Base-by-base conservation (phyloP, 148 eudicot species). In the Cornus kousa region DNA sequence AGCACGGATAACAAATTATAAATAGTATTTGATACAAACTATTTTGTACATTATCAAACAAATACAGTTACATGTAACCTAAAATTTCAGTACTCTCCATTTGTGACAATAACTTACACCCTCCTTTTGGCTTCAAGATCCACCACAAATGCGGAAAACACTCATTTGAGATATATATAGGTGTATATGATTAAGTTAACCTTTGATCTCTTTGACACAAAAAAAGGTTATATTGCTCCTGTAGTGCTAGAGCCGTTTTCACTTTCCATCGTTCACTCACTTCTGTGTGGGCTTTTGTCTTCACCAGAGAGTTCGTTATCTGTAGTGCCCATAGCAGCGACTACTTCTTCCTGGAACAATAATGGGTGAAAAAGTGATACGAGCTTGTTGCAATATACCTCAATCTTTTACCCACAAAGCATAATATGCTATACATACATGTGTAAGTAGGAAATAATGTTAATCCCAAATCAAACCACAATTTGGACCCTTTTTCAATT, bases 271-370 rank as follows among this genome's bases (percentile, higher is more conserved):
- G 0, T 24, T 76, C 40, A 67, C 60, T 67, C 62, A 76, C 78
- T 73, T 67, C 72, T 50, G 9, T 28, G 0, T 0, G 28, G 28
- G 28, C 28, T 28, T 28, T 28, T 28, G 28, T 73, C 73, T 53
- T 73, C 67, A 16, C 67, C 77, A 67, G 76, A 72, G 46, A 48
- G 55, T 73, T 79, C 67, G 76, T 66, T 67, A 33, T 79, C 82
- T 67, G 55, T 35, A 20, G 48, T 50, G 50, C 77, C 77, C 67
- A 9, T n/a, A 11, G 72, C 19, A 7, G 32, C 67, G 10, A 79
- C 62, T 16, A 73, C 72, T 67, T 66, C 82, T 28, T 66, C 82
- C 82, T 79, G 77, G 24, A 33, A 23, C 35, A 28, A 23, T 20
- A 46, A 11, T 28, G 5, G 11, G 64, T 32, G 28, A 28, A 28